Percentiles rank a stretch among this genome's conserved stretches.
These are phyloP conservation scores for Trifolium dubium DNA, from an alignment of 306 rosid genomes.

Conservation along the genomic window DNA sequence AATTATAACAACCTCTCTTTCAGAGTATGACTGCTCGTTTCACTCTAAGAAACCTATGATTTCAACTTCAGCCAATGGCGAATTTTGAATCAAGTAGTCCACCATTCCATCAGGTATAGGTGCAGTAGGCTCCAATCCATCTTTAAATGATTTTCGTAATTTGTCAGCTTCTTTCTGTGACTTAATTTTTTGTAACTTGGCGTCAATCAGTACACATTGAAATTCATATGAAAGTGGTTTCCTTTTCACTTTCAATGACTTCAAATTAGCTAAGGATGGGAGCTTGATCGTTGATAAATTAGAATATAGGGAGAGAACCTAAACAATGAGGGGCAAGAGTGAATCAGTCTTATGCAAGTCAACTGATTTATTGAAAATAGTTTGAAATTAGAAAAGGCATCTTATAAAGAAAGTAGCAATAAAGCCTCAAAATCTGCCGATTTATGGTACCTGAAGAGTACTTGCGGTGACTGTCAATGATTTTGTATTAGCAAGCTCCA, in stretches of 20 bases:
- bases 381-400: neutral
- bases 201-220: neutral
- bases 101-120: neutral
- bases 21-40: neutral
- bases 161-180: neutral
- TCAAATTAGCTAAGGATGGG: too few relatives aligned
- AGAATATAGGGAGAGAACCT: neutral
- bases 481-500: neutral
- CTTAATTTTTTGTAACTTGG: neutral
- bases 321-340: too few relatives aligned
- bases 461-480: neutral
- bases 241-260: too few relatives aligned
- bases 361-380: neutral
- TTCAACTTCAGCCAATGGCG: neutral
- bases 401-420: neutral
- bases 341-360: neutral
- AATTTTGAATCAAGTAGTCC: neutral
- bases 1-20: neutral
- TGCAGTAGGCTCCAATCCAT: neutral
- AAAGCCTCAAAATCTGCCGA: too few relatives aligned
- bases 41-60: too few relatives aligned
- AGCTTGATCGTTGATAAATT: too few relatives aligned
- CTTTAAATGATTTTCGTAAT: neutral
- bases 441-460: neutral
- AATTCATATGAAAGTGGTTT: neutral